These are phyloP conservation scores for Elongisporangium senticosum DNA, from an alignment of 352 stramenopile species.

Conservation along the genomic window DNA sequence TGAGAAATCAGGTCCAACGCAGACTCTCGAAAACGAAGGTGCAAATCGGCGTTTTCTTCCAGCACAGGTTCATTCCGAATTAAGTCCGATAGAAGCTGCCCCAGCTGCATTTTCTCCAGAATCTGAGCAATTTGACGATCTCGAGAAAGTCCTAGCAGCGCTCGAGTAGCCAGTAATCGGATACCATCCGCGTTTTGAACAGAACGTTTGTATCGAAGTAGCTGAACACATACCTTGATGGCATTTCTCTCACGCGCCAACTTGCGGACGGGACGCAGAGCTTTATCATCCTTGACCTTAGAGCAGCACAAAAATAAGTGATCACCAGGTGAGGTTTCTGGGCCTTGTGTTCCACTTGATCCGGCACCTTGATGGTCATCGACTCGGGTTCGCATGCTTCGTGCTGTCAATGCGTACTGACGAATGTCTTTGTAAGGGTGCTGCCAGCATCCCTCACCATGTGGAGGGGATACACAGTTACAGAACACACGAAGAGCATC, in stretches of 20 bases:
- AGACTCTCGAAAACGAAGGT: conserved; percentile 84
- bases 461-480: conserved; percentile 76
- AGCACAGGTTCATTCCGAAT: conserved; percentile 82
- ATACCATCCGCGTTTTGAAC: conserved; percentile 85
- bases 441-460: conserved; percentile 78
- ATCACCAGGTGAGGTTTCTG: conserved; percentile 8
- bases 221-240: conserved; percentile 83
- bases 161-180: conserved; percentile 73
- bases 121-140: conserved; percentile 88
- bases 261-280: conserved; percentile 61
- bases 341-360: background rate
- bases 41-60: conserved; percentile 80
- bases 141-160: conserved; percentile 73
- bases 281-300: conserved; percentile 59
- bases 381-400: conserved; percentile 58
- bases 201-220: conserved; percentile 84
- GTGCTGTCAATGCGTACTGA: conserved; percentile 67
- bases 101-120: conserved; percentile 87
- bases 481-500: conserved; percentile 74
- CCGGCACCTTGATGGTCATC: conserved; percentile 13
- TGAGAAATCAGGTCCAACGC: conserved; percentile 85
- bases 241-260: conserved; percentile 74
- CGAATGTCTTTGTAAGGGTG: conserved; percentile 82
- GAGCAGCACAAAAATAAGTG: conserved; percentile 38
- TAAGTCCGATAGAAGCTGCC: conserved; percentile 80